Evolutionary conservation across 805 yeast species (phyloP).

Genomic region (Candida montana): DNA sequence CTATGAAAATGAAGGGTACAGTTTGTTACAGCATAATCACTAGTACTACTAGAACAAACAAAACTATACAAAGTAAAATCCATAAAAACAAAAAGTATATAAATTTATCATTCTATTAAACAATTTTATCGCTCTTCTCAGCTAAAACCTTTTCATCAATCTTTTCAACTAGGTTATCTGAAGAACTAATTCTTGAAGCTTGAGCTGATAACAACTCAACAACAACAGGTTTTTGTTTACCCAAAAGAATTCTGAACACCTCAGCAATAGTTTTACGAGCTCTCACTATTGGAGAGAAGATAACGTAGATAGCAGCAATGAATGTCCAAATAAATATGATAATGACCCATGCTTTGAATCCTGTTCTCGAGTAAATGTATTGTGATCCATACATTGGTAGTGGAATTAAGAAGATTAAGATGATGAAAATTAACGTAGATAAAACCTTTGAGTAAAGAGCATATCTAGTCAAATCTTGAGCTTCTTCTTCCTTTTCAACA

Average conservation of each 20-base stretch:
- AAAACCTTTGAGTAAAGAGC: constrained; percentile 35
- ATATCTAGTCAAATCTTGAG: too few species aligned
- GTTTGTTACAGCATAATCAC: too few species aligned
- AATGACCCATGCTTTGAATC: constrained; percentile 33
- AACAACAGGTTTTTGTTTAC: neutral
- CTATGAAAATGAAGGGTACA: too few species aligned
- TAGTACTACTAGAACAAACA: too few species aligned
- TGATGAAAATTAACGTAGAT: constrained; percentile 35
- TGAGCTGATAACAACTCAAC: constrained; percentile 1
- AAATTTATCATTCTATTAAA: too few species aligned
- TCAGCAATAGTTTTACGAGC: neutral
- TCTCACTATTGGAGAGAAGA: constrained; percentile 28
- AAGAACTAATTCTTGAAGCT: neutral
- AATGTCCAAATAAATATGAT: constrained; percentile 35
- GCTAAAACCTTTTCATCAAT: too few species aligned
- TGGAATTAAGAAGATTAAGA: constrained; percentile 34
- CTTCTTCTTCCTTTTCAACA: constrained; percentile 18
- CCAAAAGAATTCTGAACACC: neutral
- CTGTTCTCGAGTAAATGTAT: constrained; percentile 30
- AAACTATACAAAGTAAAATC: too few species aligned
- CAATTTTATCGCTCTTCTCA: too few species aligned
- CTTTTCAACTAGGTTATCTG: too few species aligned
- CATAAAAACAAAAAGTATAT: too few species aligned
- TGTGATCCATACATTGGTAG: constrained; percentile 30
- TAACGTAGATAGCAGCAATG: constrained; percentile 31